Evolutionary conservation across 768 basidiomycete genomes (phyloP), one percentile per base, ranked within the genome.

Genomic region (Fomitopsis serialis): DNA sequence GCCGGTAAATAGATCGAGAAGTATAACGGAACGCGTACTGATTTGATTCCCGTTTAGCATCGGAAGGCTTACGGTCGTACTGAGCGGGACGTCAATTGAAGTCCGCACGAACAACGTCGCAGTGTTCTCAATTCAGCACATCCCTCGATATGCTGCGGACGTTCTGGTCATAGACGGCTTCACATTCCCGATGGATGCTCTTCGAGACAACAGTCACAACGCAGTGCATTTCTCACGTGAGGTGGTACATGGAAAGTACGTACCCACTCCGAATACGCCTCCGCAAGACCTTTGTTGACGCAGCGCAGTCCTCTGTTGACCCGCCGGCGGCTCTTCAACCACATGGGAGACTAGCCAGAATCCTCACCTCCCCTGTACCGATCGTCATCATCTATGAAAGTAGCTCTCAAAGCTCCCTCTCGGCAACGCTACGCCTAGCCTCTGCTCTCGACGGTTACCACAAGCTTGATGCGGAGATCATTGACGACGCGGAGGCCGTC

Each of bases 371-470:
- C 0, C 45, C 61, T 1, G 78, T 71, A 0, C 77, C 84, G 0
- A 63, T 93, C 43, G 70, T 70, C 2, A 68, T 94, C 34, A 67
- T 85, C 21, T 75, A 75, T 10, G 55, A 60, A 3, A 60, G 56
- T 15, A 22, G 54, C 5, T 61, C 63, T 1, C 63, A 59, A 8
- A 61, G 64, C n/a, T 74, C 77, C 27, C 61, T 79, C 9, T 80
- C 79, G 0, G 66, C 82, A 2, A 91, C 88, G 2, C 64, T 77
- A 11, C 76, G 92, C 12, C 69, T 94, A 22, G 82, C 85, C 2
- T 81, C 91, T 62, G 78, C 82, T 55, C 70, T 93, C 17, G 69
- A 80, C 29, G 61, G 80, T 0, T 91, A 86, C 67, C 86, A 90
- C 62, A 76, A 79, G 54, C 65, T 94, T 21, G 90, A 92, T 56